Evolutionary conservation across 371 early-diverging fungal species (phyloP).

Genomic region (Parasitella parasitica): DNA sequence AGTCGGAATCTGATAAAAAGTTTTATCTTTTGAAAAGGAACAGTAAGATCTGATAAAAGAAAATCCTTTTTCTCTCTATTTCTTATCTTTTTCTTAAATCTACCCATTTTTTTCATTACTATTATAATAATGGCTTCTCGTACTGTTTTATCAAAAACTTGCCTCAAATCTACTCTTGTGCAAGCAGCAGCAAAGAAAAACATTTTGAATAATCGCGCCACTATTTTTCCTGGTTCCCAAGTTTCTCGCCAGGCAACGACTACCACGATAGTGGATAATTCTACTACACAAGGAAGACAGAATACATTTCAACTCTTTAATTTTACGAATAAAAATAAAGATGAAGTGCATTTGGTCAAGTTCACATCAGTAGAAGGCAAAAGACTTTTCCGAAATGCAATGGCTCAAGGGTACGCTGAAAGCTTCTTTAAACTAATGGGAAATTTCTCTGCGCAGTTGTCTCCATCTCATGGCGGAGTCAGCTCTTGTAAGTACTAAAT

Average conservation of each 20-base stretch:
- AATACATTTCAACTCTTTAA: not conserved
- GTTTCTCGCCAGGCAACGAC: slow-evolving; percentile 21
- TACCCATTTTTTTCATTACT: not conserved
- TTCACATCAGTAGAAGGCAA: slow-evolving; percentile 72
- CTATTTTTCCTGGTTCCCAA: slow-evolving; percentile 12
- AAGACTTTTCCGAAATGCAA: slow-evolving; percentile 72
- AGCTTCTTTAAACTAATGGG: slow-evolving; percentile 84
- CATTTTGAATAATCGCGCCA: slow-evolving; percentile 13
- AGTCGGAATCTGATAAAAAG: slow-evolving; percentile 13
- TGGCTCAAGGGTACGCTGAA: slow-evolving; percentile 78
- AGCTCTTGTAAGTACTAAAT: slow-evolving; percentile 54
- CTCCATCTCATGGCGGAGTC: slow-evolving; percentile 58
- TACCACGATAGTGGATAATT: slow-evolving; percentile 1
- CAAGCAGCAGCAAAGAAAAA: slow-evolving; percentile 4
- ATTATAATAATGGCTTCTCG: slow-evolving; percentile 11
- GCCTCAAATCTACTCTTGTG: slow-evolving; percentile 5
- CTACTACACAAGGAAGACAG: not conserved
- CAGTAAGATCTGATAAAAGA: slow-evolving; percentile 4
- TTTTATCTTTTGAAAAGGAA: not conserved
- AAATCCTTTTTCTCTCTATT: not conserved
- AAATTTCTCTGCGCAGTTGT: slow-evolving; percentile 85
- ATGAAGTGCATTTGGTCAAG: slow-evolving; percentile 15
- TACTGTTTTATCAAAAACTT: slow-evolving; percentile 13
- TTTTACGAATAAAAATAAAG: not conserved
- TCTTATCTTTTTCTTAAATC: not conserved